Evolutionary conservation across 2,329 filamentous ascomycete species (phyloP).

Genomic region (Cercospora sp.): DNA sequence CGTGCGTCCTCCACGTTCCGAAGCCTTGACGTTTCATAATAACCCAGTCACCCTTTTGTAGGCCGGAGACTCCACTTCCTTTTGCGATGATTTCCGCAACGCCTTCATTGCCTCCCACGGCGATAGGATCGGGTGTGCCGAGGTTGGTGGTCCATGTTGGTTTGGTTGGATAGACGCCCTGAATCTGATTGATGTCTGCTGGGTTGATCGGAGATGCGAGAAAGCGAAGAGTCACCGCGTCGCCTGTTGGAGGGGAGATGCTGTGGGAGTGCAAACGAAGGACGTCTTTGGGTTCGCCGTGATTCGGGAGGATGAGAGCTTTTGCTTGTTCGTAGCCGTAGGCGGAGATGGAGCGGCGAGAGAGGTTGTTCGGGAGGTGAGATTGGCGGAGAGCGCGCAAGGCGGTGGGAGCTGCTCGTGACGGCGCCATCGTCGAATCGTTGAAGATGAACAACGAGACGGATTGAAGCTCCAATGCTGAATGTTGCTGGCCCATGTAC

Average conservation of each 20-base stretch:
- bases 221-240: conserved; percentile 75
- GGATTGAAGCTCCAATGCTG: background rate
- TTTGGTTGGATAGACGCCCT: conserved; percentile 90
- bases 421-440: conserved; percentile 27
- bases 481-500: background rate
- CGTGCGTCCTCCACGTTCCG: conserved; percentile 94
- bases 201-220: conserved; percentile 94
- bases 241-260: conserved; percentile 72
- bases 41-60: conserved; percentile 86
- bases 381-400: background rate
- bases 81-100: conserved; percentile 83
- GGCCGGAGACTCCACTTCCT: conserved; percentile 61
- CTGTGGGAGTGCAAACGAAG: conserved; percentile 71
- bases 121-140: conserved; percentile 73
- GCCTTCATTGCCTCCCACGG: conserved; percentile 86
- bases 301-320: conserved; percentile 72
- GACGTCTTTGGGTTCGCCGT: conserved; percentile 74
- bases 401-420: conserved; percentile 24
- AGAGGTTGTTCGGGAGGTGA: conserved; percentile 12
- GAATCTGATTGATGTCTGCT: conserved; percentile 96
- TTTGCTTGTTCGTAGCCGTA: conserved; percentile 86
- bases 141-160: conserved; percentile 74
- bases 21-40: conserved; percentile 81
- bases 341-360: conserved; percentile 53
- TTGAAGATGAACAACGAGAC: background rate